Evolutionary conservation across 1,284 basidiomycete species (phyloP), one percentile per base, ranked within the genome.

Genomic region (Ganoderma boninense): DNA sequence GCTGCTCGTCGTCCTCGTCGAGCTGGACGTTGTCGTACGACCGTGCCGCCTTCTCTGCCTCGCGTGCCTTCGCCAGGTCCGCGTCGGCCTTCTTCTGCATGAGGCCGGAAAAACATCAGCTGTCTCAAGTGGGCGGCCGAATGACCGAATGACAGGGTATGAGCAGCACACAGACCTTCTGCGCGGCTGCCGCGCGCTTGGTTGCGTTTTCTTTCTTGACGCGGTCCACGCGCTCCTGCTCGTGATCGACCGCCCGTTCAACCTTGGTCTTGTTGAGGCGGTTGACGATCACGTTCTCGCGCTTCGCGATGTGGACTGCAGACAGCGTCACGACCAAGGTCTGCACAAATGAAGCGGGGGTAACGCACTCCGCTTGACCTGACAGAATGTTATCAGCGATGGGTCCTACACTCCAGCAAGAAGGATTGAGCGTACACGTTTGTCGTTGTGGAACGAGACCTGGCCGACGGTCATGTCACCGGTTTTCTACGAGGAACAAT

Each of bases 381-480:
- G 73, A 18, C 40, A 13, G 62, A 20, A 46, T 46, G 59, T 59
- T 35, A 40, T 32, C 38, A 73, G 42, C 18, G 35, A 11, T 1
- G 1, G 23, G 57, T 20, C 29, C 56, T 46, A 61, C 32, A 52
- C 16, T 32, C 1, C 23, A 14, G n/a, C 29, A 35, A 23, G 20
- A 10, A 2, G 3, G 2, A 29, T 29, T 29, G 1, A 2, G 73
- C 84, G 66, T 68, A 95, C 95, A 81, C 88, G 87, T 77, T 96
- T 95, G 79, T 98, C 96, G 68, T 87, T 94, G 77, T 97, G 94
- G 80, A 99, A 99, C 0, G 95, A 93, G 0, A 99, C 98, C 77
- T 97, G 93, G 0, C 98, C 97, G 2, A 97, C 92, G 0, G 95
- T 95, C 96, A 97, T 97, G 79, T 97, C 96, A 0, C 97, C 97